These are phyloP conservation scores for Leishmania guyanensis DNA, from an alignment of 208 protist genomes.

Conservation along the genomic window DNA sequence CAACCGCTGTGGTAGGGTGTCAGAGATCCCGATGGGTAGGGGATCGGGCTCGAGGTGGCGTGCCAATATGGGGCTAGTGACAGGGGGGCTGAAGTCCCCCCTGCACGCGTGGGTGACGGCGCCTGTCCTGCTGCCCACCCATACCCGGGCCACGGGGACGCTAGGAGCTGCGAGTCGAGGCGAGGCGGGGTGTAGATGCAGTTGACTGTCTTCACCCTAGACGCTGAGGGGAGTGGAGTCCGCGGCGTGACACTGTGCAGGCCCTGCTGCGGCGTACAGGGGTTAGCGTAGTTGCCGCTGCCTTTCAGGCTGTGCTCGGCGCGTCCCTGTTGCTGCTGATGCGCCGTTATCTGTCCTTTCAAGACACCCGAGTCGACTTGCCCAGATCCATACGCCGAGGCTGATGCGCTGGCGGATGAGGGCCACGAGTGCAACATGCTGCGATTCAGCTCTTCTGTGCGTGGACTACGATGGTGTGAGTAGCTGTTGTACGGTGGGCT, in stretches of 20 bases:
- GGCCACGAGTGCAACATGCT: background rate
- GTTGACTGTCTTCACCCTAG: conserved; percentile 3
- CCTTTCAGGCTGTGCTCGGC: background rate
- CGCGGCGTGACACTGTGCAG: background rate
- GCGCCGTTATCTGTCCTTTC: background rate
- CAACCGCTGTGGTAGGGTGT: conserved; percentile 16
- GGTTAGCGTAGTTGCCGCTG: background rate
- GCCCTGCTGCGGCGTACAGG: background rate
- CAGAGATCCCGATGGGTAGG: conserved; percentile 20
- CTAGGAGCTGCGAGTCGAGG: conserved; percentile 27
- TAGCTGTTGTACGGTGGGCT: conserved; percentile 1
- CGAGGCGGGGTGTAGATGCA: conserved; percentile 18
- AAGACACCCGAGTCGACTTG: background rate
- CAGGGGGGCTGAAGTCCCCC: background rate
- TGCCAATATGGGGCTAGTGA: conserved; percentile 36
- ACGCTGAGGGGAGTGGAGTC: conserved; percentile 2
- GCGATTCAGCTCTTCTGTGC: conserved; percentile 15
- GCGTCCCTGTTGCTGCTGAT: background rate
- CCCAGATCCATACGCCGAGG: background rate
- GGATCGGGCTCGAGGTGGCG: conserved; percentile 4
- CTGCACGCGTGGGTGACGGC: conserved; percentile 14
- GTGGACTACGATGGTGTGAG: conserved; percentile 3
- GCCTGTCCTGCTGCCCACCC: background rate
- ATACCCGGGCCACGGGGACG: conserved; percentile 22
- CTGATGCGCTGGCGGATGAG: conserved; percentile 1